Conservation (phyloP, 2,329 filamentous ascomycete genomes). For the Periconia sp. region DNA sequence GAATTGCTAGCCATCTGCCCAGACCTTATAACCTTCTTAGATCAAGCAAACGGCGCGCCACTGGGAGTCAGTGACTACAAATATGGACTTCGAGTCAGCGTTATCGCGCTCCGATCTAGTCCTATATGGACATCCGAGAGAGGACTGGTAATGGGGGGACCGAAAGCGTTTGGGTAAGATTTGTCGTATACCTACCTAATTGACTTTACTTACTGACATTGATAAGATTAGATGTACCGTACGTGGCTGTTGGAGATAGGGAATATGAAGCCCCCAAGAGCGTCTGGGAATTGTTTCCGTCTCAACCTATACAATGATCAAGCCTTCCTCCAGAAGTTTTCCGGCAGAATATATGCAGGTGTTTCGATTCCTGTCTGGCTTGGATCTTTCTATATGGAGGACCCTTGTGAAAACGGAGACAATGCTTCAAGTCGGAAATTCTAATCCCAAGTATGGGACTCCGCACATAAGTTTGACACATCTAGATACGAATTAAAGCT, state of each 20-base stretch:
- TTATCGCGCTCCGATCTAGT: constrained; percentile 9
- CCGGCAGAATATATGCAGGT: too few relatives aligned
- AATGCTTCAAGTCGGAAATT: too few relatives aligned
- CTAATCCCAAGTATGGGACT: too few relatives aligned
- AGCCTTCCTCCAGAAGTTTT: not conserved
- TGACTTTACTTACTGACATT: not conserved
- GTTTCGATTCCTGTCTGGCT: too few relatives aligned
- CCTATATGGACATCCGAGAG: constrained; percentile 11
- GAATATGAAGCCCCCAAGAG: not conserved
- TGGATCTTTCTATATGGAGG: too few relatives aligned
- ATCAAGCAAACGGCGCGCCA: constrained; percentile 9
- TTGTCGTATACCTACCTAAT: not conserved
- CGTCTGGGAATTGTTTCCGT: not conserved
- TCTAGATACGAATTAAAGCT: too few relatives aligned
- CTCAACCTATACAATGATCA: not conserved
- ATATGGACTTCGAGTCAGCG: constrained; percentile 11
- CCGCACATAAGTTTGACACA: too few relatives aligned
- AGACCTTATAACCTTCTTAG: constrained; percentile 11
- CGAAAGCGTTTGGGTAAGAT: constrained; percentile 10
- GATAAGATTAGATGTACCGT: not conserved
- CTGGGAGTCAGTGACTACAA: constrained; percentile 9
- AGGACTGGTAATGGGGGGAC: constrained; percentile 8
- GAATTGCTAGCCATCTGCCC: constrained; percentile 4
- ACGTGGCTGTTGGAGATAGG: not conserved
- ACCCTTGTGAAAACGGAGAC: too few relatives aligned